phyloP scores from a whole-genome alignment of 805 yeast genomes.

The Ascoidea asiatica region DNA sequence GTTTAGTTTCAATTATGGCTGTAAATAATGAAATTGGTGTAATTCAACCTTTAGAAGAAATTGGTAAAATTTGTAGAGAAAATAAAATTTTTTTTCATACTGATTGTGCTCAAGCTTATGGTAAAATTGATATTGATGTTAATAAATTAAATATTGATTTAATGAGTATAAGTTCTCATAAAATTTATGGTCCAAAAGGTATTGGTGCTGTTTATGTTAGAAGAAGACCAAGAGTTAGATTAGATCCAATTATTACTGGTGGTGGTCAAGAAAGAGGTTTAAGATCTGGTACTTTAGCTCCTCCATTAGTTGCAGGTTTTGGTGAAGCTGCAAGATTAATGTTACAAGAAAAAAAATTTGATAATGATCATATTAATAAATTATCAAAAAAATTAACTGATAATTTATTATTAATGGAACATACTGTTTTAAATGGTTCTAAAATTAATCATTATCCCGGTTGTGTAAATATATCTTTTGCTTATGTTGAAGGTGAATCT shows the following conservation, averaged over 20 bases:
- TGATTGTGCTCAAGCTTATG: conserved; percentile 95
- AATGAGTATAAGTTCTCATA: conserved; percentile 89
- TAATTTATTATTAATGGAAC: conserved; percentile 70
- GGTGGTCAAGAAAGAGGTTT: conserved; percentile 99
- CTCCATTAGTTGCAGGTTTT: conserved; percentile 91
- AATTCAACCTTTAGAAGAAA: conserved; percentile 88
- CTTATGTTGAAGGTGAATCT: conserved; percentile 97
- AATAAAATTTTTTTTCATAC: conserved; percentile 93
- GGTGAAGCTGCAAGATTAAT: conserved; percentile 94
- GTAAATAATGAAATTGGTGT: conserved; percentile 98
- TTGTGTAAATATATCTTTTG: conserved; percentile 93
- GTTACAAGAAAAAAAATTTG: conserved; percentile 59
- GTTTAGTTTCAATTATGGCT: conserved; percentile 86
- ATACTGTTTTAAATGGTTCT: conserved; percentile 86
- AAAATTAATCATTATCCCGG: conserved; percentile 67
- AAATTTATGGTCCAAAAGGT: conserved; percentile 97
- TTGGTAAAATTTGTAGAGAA: conserved; percentile 75
- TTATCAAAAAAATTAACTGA: conserved; percentile 62
- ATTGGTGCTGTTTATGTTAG: conserved; percentile 91
- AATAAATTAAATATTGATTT: conserved; percentile 87
- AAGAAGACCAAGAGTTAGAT: conserved; percentile 95
- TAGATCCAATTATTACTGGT: conserved; percentile 89
- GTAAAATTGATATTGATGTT: conserved; percentile 86
- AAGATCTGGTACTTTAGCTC: conserved; percentile 92
- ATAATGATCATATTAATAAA: conserved; percentile 51